Conservation (phyloP, 371 early-diverging fungal genomes). For the Phascolomyces articulosus region DNA sequence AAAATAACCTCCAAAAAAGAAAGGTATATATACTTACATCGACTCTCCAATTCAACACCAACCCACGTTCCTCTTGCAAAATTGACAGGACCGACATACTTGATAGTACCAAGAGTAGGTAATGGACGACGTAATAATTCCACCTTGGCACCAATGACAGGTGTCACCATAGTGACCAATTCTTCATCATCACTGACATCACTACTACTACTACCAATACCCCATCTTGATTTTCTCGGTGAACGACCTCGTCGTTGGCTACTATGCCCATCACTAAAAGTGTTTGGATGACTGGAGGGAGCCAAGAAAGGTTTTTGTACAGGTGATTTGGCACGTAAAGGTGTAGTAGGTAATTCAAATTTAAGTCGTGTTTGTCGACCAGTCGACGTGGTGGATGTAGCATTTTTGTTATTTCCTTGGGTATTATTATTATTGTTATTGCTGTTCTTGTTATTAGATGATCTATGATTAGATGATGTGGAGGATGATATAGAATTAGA, state of each 20-base stretch:
- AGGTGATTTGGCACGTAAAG: conserved; percentile 14
- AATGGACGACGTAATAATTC: conserved; percentile 42
- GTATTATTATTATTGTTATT: background rate
- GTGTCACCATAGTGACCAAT: conserved; percentile 27
- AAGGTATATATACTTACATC: too few species aligned
- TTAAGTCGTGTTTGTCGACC: conserved; percentile 23
- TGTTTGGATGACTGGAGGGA: background rate
- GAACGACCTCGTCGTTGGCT: conserved; percentile 11
- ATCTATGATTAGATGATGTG: too few species aligned
- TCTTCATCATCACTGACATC: conserved; percentile 23
- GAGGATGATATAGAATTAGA: background rate
- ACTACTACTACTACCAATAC: conserved; percentile 18
- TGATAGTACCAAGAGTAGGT: conserved; percentile 44
- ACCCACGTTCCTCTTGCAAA: conserved; percentile 51
- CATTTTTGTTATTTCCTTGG: background rate
- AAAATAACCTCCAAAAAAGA: background rate
- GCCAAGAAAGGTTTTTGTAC: conserved; percentile 9
- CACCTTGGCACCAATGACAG: conserved; percentile 43
- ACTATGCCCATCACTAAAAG: background rate
- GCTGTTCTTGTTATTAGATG: too few species aligned
- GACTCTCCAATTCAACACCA: conserved; percentile 46
- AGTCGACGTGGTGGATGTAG: background rate
- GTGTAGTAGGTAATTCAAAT: conserved; percentile 26
- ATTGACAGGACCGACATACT: conserved; percentile 41
- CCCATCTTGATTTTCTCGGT: conserved; percentile 19